Conservation (phyloP, 2,329 filamentous ascomycete genomes). For the Aspergillus novoparasiticus region DNA sequence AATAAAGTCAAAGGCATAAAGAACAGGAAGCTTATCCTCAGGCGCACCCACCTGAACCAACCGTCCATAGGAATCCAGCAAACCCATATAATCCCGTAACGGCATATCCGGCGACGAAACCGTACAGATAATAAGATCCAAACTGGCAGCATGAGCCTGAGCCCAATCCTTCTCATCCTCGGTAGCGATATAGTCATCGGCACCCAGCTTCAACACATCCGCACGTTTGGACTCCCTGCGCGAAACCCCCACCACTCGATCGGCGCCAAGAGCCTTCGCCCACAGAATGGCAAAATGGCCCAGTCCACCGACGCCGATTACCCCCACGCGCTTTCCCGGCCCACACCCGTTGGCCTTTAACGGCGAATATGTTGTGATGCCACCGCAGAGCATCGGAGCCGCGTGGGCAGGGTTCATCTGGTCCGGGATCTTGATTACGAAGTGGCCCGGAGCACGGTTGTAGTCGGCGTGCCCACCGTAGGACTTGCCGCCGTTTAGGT, state of each 20-base stretch:
- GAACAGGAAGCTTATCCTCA: too few relatives aligned
- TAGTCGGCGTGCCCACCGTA: slow-evolving; percentile 68
- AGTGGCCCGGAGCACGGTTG: slow-evolving; percentile 59
- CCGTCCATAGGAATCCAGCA: too few relatives aligned
- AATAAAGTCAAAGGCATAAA: too few relatives aligned
- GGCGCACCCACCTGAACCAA: too few relatives aligned
- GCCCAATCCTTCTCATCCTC: slow-evolving; percentile 60
- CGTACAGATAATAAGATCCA: slow-evolving; percentile 61
- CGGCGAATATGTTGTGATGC: slow-evolving; percentile 73
- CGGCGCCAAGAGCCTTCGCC: slow-evolving; percentile 70
- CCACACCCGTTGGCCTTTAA: slow-evolving; percentile 69
- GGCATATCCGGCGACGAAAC: slow-evolving; percentile 53
- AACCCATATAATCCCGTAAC: too few relatives aligned
- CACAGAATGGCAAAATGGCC: slow-evolving; percentile 74
- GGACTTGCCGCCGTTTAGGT: slow-evolving; percentile 59
- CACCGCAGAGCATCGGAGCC: slow-evolving; percentile 77
- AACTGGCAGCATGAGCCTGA: slow-evolving; percentile 47
- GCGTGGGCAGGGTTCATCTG: slow-evolving; percentile 52
- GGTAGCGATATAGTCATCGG: slow-evolving; percentile 59
- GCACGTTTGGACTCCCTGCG: slow-evolving; percentile 52
- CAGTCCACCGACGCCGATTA: slow-evolving; percentile 73
- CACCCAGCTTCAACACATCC: slow-evolving; percentile 59
- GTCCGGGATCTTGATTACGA: slow-evolving; percentile 62
- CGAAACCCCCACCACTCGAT: slow-evolving; percentile 61
- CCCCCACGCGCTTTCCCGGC: slow-evolving; percentile 70